These are phyloP conservation scores for Pezicula neosporulosa DNA, from an alignment of 2,329 filamentous ascomycete genomes.

Conservation along the genomic window DNA sequence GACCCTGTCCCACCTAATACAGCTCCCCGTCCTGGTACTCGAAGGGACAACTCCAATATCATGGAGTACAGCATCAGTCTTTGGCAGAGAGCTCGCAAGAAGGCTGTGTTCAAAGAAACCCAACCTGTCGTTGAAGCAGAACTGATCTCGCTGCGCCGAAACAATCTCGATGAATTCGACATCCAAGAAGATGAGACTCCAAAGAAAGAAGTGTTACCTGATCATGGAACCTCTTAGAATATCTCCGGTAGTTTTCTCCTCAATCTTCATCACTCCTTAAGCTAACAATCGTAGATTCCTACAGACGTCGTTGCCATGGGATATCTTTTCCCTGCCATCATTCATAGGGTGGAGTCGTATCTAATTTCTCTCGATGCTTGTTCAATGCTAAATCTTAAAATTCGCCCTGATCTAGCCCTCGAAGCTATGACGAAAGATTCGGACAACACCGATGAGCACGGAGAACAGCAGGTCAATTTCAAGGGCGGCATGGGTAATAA, in stretches of 20 bases:
- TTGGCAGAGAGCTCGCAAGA: slow-evolving; percentile 56
- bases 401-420: slow-evolving; percentile 68
- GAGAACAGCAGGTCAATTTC: slow-evolving; percentile 65
- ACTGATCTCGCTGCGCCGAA: slow-evolving; percentile 72
- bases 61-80: slow-evolving; percentile 81
- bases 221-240: slow-evolving; percentile 75
- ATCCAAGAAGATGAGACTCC: slow-evolving; percentile 40
- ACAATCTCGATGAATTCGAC: slow-evolving; percentile 70
- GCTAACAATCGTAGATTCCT: slow-evolving; percentile 51
- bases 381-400: slow-evolving; percentile 56
- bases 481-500: slow-evolving; percentile 88
- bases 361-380: slow-evolving; percentile 79
- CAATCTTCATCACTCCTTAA: neutral
- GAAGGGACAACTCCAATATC: slow-evolving; percentile 54
- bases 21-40: slow-evolving; percentile 42
- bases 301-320: slow-evolving; percentile 67
- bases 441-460: slow-evolving; percentile 75
- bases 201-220: slow-evolving; percentile 55
- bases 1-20: slow-evolving; percentile 62
- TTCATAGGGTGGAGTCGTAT: slow-evolving; percentile 78
- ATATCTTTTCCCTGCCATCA: slow-evolving; percentile 76
- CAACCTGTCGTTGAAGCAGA: slow-evolving; percentile 81
- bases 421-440: slow-evolving; percentile 93
- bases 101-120: slow-evolving; percentile 53
- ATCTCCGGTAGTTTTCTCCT: slow-evolving; percentile 59